A percentile compares a stretch with the other conserved stretches of the same genome.
phyloP scores from a whole-genome alignment of 768 basidiomycete species.

The Tulasnella sp. region DNA sequence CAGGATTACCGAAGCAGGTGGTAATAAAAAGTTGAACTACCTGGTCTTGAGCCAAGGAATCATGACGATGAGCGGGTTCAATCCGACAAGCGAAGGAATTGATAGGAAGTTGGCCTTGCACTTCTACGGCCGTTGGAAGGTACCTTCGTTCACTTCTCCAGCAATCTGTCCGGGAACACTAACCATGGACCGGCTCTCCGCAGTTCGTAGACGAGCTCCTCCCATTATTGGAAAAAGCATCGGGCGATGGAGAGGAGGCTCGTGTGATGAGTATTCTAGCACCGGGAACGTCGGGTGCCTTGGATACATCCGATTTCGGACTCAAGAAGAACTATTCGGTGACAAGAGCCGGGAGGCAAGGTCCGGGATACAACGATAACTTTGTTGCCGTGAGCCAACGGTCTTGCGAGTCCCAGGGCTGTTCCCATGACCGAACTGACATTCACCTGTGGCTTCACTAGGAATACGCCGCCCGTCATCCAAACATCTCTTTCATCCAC shows the following conservation, averaged over 20 bases:
- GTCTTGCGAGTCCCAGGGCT: background rate
- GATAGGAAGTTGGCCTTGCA: slow-evolving; percentile 36
- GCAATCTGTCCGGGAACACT: background rate
- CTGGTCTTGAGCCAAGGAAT: slow-evolving; percentile 35
- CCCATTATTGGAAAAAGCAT: slow-evolving; percentile 33
- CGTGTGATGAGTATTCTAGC: slow-evolving; percentile 22
- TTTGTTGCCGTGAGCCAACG: slow-evolving; percentile 25
- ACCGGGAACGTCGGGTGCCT: background rate
- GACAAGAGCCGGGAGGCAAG: background rate
- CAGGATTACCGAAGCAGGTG: background rate
- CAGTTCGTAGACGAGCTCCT: slow-evolving; percentile 35
- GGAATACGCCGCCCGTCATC: slow-evolving; percentile 34
- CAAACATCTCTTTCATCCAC: slow-evolving; percentile 35
- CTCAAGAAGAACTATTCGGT: slow-evolving; percentile 35
- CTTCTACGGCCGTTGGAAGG: slow-evolving; percentile 36
- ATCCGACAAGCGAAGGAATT: slow-evolving; percentile 35
- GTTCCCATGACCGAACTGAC: background rate
- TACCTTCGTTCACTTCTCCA: background rate
- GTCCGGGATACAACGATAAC: slow-evolving; percentile 27
- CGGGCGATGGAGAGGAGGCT: slow-evolving; percentile 26
- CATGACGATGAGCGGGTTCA: slow-evolving; percentile 29
- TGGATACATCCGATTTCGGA: slow-evolving; percentile 31
- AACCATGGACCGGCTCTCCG: background rate
- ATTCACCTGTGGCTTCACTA: background rate
- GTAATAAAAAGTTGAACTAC: slow-evolving; percentile 26